These are phyloP conservation scores for Suillus cothurnatus DNA, from an alignment of 768 basidiomycete species.

Conservation along the genomic window DNA sequence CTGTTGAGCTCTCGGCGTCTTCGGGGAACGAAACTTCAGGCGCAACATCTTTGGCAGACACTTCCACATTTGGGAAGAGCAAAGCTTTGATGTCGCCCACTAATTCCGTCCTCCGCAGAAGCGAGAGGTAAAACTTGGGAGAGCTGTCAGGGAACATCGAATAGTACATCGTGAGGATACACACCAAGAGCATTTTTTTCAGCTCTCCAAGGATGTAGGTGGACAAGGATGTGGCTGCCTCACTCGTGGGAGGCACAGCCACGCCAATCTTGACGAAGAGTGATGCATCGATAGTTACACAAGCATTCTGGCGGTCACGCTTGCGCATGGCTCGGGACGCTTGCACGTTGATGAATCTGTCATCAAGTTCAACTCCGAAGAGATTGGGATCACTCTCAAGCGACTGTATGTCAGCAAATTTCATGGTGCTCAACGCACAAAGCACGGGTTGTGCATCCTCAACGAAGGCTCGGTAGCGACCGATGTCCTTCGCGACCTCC, in stretches of 20 bases:
- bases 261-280: constrained; percentile 33
- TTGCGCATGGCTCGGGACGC: constrained; percentile 32
- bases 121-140: constrained; percentile 27
- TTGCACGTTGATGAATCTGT: constrained; percentile 11
- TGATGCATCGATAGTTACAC: constrained; percentile 23
- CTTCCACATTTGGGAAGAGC: constrained; percentile 6
- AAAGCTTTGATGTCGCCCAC: constrained; percentile 8
- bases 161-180: constrained; percentile 2
- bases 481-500: constrained; percentile 15
- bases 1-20: not conserved
- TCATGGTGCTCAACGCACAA: constrained; percentile 16
- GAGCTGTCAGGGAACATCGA: not conserved
- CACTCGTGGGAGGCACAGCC: constrained; percentile 26
- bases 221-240: constrained; percentile 20
- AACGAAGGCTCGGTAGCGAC: constrained; percentile 23
- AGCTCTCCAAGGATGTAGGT: constrained; percentile 26
- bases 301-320: constrained; percentile 16
- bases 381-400: constrained; percentile 3
- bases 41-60: not conserved
- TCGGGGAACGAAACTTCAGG: not conserved
- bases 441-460: constrained; percentile 27
- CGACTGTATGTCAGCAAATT: too few species aligned
- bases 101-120: constrained; percentile 20
- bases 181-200: constrained; percentile 33
- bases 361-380: constrained; percentile 4